These are phyloP conservation scores for Candida golubevii DNA, from an alignment of 805 yeast species.

Conservation along the genomic window DNA sequence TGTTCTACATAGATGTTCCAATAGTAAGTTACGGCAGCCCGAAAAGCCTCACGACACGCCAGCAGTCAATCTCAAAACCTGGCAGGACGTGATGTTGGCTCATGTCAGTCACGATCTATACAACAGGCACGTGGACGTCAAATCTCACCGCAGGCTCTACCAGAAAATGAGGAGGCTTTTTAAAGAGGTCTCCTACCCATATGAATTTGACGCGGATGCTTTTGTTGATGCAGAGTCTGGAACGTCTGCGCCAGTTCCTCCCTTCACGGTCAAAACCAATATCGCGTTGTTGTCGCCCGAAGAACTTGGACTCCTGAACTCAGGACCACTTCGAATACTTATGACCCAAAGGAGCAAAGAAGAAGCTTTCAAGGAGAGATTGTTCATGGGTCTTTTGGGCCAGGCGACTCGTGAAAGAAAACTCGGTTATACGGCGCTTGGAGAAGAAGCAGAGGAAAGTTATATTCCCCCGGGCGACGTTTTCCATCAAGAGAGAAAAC, in stretches of 20 bases:
- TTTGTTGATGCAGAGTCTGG: slow-evolving; percentile 6
- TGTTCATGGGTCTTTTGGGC: slow-evolving; percentile 8
- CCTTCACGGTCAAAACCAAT: slow-evolving; percentile 10
- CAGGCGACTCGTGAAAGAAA: slow-evolving; percentile 6
- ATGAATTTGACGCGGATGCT: slow-evolving; percentile 23
- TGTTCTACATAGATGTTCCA: neutral
- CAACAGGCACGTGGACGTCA: slow-evolving; percentile 3
- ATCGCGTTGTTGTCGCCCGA: slow-evolving; percentile 8
- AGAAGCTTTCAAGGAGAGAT: slow-evolving; percentile 5
- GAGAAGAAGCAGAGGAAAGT: neutral
- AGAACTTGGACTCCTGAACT: neutral
- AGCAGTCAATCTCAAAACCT: slow-evolving; percentile 1
- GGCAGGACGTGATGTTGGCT: slow-evolving; percentile 17
- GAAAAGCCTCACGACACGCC: neutral
- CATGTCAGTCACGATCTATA: slow-evolving; percentile 4
- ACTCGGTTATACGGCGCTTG: slow-evolving; percentile 1
- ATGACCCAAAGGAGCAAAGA: slow-evolving; percentile 1
- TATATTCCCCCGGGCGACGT: slow-evolving; percentile 1
- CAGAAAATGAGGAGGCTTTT: slow-evolving; percentile 25
- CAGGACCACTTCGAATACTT: neutral
- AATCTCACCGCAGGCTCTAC: slow-evolving; percentile 16
- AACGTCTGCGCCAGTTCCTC: slow-evolving; percentile 9
- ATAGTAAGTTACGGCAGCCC: neutral
- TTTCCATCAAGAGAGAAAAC: neutral
- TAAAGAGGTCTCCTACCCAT: slow-evolving; percentile 21